These are phyloP conservation scores for Strobilomyces confusus DNA, from an alignment of 768 basidiomycete genomes.

Conservation along the genomic window DNA sequence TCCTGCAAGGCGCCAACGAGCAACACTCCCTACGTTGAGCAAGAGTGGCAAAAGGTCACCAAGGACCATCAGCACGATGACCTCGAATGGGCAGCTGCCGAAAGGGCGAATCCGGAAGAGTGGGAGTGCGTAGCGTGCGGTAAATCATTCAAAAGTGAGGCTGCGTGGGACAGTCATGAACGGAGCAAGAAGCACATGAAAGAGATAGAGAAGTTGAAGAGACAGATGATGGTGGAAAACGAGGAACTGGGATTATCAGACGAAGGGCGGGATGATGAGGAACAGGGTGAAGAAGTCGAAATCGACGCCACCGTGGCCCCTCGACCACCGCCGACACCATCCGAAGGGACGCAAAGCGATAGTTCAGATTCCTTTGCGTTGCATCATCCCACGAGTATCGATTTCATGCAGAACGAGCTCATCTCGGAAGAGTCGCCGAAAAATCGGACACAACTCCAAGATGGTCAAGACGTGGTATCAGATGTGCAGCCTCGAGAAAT, in stretches of 20 bases:
- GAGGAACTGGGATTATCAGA: slow-evolving; percentile 53
- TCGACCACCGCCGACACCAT: slow-evolving; percentile 16
- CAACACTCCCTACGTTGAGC: slow-evolving; percentile 62
- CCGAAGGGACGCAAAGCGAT: slow-evolving; percentile 1
- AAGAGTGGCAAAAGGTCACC: slow-evolving; percentile 83
- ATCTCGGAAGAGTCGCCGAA: slow-evolving; percentile 6
- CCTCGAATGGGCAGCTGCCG: slow-evolving; percentile 71
- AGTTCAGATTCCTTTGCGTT: background rate
- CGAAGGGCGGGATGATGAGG: slow-evolving; percentile 29
- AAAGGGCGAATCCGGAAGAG: slow-evolving; percentile 69
- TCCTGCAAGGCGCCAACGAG: slow-evolving; percentile 23
- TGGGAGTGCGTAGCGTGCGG: slow-evolving; percentile 96
- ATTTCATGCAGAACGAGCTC: slow-evolving; percentile 5
- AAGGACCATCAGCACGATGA: slow-evolving; percentile 38
- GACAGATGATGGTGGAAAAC: slow-evolving; percentile 75
- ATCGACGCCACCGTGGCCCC: slow-evolving; percentile 4
- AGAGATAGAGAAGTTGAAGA: slow-evolving; percentile 74
- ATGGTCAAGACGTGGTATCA: slow-evolving; percentile 1
- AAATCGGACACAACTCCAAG: slow-evolving; percentile 2
- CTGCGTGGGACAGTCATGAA: slow-evolving; percentile 95
- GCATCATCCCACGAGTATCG: background rate
- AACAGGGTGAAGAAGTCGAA: slow-evolving; percentile 13
- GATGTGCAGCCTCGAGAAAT: background rate
- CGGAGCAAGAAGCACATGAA: slow-evolving; percentile 91
- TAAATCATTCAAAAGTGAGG: slow-evolving; percentile 86